These are phyloP conservation scores for Halophytophthora batemanensis DNA, from an alignment of 352 stramenopile genomes.

Conservation along the genomic window DNA sequence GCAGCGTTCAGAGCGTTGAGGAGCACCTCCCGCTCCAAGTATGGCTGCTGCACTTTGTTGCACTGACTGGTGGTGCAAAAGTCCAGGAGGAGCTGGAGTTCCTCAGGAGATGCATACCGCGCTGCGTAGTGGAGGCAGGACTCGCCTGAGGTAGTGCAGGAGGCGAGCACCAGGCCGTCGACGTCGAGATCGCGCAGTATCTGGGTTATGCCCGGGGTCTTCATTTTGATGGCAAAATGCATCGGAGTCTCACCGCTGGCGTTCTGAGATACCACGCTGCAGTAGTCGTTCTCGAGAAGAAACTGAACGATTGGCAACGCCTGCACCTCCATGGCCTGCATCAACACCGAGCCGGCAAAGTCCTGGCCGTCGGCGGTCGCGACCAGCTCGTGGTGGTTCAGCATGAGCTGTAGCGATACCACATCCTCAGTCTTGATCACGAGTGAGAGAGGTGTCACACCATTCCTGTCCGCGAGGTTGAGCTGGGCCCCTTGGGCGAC, in stretches of 20 bases:
- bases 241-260: slow-evolving; percentile 9
- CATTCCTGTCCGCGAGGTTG: slow-evolving; percentile 6
- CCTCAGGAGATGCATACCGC: slow-evolving; percentile 6
- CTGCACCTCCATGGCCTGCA: slow-evolving; percentile 10
- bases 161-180: background rate
- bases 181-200: slow-evolving; percentile 12
- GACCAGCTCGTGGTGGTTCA: slow-evolving; percentile 20
- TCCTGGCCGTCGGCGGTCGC: slow-evolving; percentile 7
- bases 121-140: slow-evolving; percentile 21
- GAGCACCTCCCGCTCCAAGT: background rate
- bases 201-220: background rate
- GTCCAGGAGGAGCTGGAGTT: slow-evolving; percentile 5
- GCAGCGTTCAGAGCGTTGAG: slow-evolving; percentile 3
- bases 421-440: slow-evolving; percentile 10
- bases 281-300: slow-evolving; percentile 18
- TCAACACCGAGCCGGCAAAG: slow-evolving; percentile 11
- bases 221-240: slow-evolving; percentile 8
- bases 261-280: slow-evolving; percentile 4
- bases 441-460: slow-evolving; percentile 7
- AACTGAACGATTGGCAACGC: slow-evolving; percentile 9
- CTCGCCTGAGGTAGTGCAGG: slow-evolving; percentile 1
- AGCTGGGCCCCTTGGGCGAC: slow-evolving; percentile 9
- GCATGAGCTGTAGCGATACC: slow-evolving; percentile 18
- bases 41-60: background rate
- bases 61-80: slow-evolving; percentile 5